Evolutionary conservation across 129 eudicot species (phyloP).

Genomic region (Cynara cardunculus): DNA sequence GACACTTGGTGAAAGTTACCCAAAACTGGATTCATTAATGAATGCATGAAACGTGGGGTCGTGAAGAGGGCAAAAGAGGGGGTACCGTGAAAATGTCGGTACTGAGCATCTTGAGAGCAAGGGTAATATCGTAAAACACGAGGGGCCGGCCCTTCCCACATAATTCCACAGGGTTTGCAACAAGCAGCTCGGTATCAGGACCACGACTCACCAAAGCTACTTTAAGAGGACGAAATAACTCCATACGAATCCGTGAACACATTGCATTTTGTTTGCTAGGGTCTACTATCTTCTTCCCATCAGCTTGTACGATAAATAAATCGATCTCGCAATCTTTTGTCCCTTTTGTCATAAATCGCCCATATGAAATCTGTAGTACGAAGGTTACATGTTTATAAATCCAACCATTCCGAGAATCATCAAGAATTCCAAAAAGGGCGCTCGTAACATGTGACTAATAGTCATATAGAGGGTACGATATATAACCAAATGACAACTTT

Average conservation of each 20-base stretch:
- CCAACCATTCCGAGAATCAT: background rate
- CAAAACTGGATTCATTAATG: background rate
- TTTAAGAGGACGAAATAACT: conserved; percentile 64
- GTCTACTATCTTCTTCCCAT: conserved; percentile 78
- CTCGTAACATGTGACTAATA: background rate
- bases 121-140: conserved; percentile 83
- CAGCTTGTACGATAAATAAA: conserved; percentile 68
- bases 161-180: conserved; percentile 88
- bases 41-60: background rate
- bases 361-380: conserved; percentile 54
- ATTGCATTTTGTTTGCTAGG: conserved; percentile 57
- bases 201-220: conserved; percentile 79
- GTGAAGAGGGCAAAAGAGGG: conserved; percentile 8
- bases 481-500: background rate
- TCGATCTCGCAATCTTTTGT: conserved; percentile 71
- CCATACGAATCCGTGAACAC: conserved; percentile 62
- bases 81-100: conserved; percentile 73
- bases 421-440: background rate
- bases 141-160: conserved; percentile 93
- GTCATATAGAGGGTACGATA: background rate
- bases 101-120: conserved; percentile 81
- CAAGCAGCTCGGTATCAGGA: conserved; percentile 88
- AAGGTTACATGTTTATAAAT: background rate
- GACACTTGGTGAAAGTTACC: background rate
- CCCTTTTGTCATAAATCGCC: conserved; percentile 54